Base-by-base conservation (phyloP, 2,329 filamentous ascomycete species). In the Hypocrella siamensis region DNA sequence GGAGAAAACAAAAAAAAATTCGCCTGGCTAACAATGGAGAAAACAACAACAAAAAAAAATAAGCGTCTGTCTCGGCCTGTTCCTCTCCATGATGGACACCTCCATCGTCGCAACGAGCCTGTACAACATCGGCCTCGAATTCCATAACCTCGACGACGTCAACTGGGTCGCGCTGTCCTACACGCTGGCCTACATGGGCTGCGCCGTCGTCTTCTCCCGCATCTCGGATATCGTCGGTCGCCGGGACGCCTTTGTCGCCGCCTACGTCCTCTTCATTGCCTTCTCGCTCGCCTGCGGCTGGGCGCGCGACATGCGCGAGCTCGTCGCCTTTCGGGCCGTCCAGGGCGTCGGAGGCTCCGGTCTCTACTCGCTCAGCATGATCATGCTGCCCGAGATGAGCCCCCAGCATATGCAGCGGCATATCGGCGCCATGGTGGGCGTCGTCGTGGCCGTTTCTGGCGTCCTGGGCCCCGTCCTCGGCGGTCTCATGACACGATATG, bases 31-130 rank as follows among this genome's bases (percentile, higher is more conserved):
- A n/a, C n/a, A n/a, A n/a, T n/a, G n/a, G n/a, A n/a, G n/a, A n/a
- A n/a, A n/a, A n/a, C n/a, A n/a, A n/a, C n/a, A n/a, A n/a, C n/a
- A n/a, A n/a, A n/a, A n/a, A n/a, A n/a, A n/a, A n/a, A n/a, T n/a
- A n/a, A 71, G 65, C 12, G 48, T 69, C 11, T 61, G 55, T 15
- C 47, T 64, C 5, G 69, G 68, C 3, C 55, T 75, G 1, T 68
- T 72, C 32, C 57, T 75, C 30, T 65, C 70, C 18, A 61, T 72
- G 41, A 46, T 73, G n/a, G 70, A 75, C 45, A 62, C 64, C 2
- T 69, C 69, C 4, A 73, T 75, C 24, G 64, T 75, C 1, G 67
- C 70, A 2, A 74, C 70, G 10, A 65, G 65, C 28, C 47, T 75
- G 8, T 65, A 65, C 41, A 56, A 55, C n/a, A 74, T 75, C 29